Evolutionary conservation across 306 rosid species (phyloP), one percentile per base, ranked within the genome.

Genomic region (Dalbergia cultrata): DNA sequence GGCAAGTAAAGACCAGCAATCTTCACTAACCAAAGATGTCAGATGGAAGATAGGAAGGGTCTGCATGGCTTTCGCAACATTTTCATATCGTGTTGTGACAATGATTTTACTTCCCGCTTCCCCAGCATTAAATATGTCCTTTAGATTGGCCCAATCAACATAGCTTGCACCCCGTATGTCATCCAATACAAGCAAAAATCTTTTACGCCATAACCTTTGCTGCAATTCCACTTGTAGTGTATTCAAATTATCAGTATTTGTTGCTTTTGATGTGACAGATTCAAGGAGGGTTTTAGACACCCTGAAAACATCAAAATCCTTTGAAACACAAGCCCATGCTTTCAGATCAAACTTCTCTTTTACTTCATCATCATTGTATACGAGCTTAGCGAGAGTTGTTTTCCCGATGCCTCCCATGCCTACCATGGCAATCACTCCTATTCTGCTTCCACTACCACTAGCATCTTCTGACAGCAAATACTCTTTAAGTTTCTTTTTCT

Each of bases 331-430:
- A 8, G 59, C 79, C 69, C 79, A 43, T 0, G 17, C 69, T 43
- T 59, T 74, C 4, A 74, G 0, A 26, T 74, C 69, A 74, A 74
- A 74, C 0, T 59, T 74, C 17, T 22, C 33, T 9, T 14, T 13
- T 4, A 74, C 58, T 22, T 74, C 44, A 4, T 2, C 4, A 60
- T 74, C 79, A 74, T 60, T 59, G 69, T 59, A 74, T 13, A 74
- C 69, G 10, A 74, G 79, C 22, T 74, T 60, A 74, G 69, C 79
- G 0, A 74, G 59, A 0, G 79, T 74, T 22, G 79, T 74, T 45
- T 74, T 74, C 0, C 79, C 69, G 7, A 50, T 50, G 8, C 82
- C 76, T 70, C 44, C 77, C 66, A 70, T 79, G 14, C 78, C 83
- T 7, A 70, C 65, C 3, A 79, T 70, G 1, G 83, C 37, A 70